Evolutionary conservation across 495 filamentous ascomycete genomes (phyloP), one percentile per base, ranked within the genome.

Genomic region (Penicillium argentinense): DNA sequence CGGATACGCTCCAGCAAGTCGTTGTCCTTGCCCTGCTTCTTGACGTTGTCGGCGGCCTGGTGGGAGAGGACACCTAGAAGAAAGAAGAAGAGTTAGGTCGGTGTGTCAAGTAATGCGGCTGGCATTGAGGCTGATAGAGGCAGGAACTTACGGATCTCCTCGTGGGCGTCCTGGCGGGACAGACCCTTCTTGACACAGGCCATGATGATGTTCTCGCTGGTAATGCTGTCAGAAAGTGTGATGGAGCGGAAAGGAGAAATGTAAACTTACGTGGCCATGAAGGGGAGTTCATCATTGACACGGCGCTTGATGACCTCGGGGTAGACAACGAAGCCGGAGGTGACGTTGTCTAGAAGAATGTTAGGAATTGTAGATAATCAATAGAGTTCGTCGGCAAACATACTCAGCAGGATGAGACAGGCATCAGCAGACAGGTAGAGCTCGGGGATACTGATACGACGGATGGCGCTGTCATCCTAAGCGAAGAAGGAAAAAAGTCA

Each of bases 151-250:
- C 75, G 74, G 48, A 97, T 90, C 60, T 89, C 74, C 72, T 97
- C 93, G 64, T 98, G 95, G 3, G 93, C 86, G 18, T 96, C 87
- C 63, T 98, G 93, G 39, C 95, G 77, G 29, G 82, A 88, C 11
- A 76, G 78, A 22, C 90, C 90, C 53, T 85, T 78, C 48, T 77
- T 76, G 28, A 88, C 83, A 39, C 93, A 78, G 59, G 81, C 82
- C 90, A 96, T 95, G 66, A 97, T 89, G 57, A 97, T 86, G 58
- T 71, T 75, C 56, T 75, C 72, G 56, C 69, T 73, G 30, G 7
- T 8, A 38, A 21, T 12, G 7, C 27, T 28, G 46, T 69, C 53
- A 68, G 58, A 7, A 14, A 7, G 11, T n/a, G 36, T 28, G 30
- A 12, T 39, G 12, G 22, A 43, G 18, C 18, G 6, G 5, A 5